Percentiles rank a stretch among this genome's conserved stretches.
These are phyloP conservation scores for Phialocephala subalpina DNA, from an alignment of 2,329 filamentous ascomycete genomes.

Conservation along the genomic window DNA sequence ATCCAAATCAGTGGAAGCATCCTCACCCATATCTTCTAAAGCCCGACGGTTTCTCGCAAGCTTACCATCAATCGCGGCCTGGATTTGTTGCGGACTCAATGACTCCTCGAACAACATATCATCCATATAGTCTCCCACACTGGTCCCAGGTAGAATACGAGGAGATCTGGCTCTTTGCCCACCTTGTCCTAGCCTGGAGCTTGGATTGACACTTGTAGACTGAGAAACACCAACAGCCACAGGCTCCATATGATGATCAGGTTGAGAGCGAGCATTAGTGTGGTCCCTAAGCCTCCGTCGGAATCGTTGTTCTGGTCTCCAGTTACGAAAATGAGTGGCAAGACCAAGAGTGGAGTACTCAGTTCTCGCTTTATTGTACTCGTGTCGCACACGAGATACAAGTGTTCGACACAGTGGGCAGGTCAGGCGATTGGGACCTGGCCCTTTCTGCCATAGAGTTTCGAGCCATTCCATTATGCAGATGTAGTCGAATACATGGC, in stretches of 20 bases:
- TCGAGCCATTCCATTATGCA: slow-evolving; percentile 14
- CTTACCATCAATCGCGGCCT: not conserved
- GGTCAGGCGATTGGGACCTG: not conserved
- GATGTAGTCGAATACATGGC: slow-evolving; percentile 11
- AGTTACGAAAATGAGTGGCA: slow-evolving; percentile 8
- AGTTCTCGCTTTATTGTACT: not conserved
- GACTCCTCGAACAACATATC: not conserved
- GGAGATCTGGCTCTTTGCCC: too few relatives aligned
- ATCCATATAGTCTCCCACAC: too few relatives aligned
- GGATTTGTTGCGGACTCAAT: not conserved
- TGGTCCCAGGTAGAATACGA: too few relatives aligned
- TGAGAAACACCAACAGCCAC: not conserved
- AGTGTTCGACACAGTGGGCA: slow-evolving; percentile 12
- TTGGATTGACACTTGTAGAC: too few relatives aligned
- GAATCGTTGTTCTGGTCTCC: not conserved
- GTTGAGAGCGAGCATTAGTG: not conserved
- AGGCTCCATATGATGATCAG: not conserved
- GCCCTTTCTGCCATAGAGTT: not conserved
- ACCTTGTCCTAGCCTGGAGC: too few relatives aligned
- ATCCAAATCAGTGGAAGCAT: slow-evolving; percentile 2
- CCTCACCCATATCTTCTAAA: slow-evolving; percentile 3
- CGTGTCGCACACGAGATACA: not conserved
- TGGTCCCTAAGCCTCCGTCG: not conserved
- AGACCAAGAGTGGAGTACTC: not conserved
- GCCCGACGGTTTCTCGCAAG: not conserved